Base-by-base conservation (phyloP, 768 basidiomycete species). In the Astraeus odoratus region DNA sequence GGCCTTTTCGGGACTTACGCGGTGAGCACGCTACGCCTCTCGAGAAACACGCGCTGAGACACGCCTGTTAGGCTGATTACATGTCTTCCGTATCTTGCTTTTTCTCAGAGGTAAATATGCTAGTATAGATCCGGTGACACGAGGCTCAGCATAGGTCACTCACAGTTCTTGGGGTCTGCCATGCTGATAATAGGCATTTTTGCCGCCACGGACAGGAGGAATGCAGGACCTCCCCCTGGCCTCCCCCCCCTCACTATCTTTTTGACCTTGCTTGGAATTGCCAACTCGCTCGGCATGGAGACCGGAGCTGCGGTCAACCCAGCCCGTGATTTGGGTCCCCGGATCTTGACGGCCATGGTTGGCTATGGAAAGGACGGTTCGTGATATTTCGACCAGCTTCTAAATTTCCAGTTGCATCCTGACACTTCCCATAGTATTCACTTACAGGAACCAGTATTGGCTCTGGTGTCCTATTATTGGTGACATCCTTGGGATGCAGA, bases 321-420 rank as follows among this genome's bases (percentile, higher is more conserved):
- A 31, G 81, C 83, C 25, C 78, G 84, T 54, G 83, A 86, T 63
- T 64, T 86, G 23, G 83, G 84, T 5, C 83, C 83, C 2, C 72
- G 83, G 8, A 52, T 86, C 26, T 59, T 84, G 56, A 83, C 81
- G 1, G 73, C 82, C 5, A 83, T 85, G 78, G 81, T 73, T 6
- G 84, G 83, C n/a, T 86, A 83, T 52, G 83, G 83, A 18, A 62
- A 8, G 36, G 59, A 48, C 29, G 60, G 55, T 67, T 70, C 31
- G 77, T 72, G 15, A 76, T 67, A 40, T 20, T 4, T 24, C 12
- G 10, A 8, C 8, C 38, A 8, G 9, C 8, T 34, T 10, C 27
- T 19, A 16, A 18, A 26, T 24, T 12, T 5, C 30, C 15, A 23
- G 8, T 3, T 5, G 24, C 16, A 50, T 25, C 22, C 43, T 46